A percentile compares a stretch with the other conserved stretches of the same genome.
These are phyloP conservation scores for Suhomyces terraborum DNA, from an alignment of 1,139 yeast genomes.

Conservation along the genomic window DNA sequence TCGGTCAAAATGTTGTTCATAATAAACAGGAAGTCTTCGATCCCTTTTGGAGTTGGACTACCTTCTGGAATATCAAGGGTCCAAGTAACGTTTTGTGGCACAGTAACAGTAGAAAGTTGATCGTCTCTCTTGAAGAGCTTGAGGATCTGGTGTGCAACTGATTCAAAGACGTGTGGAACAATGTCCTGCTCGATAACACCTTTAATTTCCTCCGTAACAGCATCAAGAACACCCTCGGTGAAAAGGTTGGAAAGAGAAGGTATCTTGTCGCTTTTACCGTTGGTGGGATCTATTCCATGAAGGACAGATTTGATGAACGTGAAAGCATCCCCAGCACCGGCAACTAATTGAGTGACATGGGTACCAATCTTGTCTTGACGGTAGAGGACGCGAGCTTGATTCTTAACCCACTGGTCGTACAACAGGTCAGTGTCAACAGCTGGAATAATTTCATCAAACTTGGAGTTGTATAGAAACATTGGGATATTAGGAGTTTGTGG, in stretches of 20 bases:
- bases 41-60: neutral
- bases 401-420: slow-evolving; percentile 20
- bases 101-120: neutral
- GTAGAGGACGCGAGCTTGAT: slow-evolving; percentile 20
- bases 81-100: neutral
- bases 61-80: neutral
- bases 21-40: neutral
- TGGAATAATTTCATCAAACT: slow-evolving; percentile 27
- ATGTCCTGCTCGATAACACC: no score
- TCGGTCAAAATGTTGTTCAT: neutral
- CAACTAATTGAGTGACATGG: slow-evolving; percentile 19
- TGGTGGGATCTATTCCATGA: neutral
- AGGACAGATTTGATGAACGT: slow-evolving; percentile 17
- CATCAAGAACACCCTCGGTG: neutral
- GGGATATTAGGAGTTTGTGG: slow-evolving; percentile 32
- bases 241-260: slow-evolving; percentile 1
- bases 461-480: slow-evolving; percentile 37
- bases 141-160: neutral
- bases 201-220: no score
- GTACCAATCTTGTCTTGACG: slow-evolving; percentile 21
- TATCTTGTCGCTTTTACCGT: slow-evolving; percentile 6
- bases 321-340: slow-evolving; percentile 22
- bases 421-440: slow-evolving; percentile 16
- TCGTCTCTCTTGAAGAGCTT: neutral
- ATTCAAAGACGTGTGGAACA: slow-evolving; percentile 1